Evolutionary conservation across 2,329 filamentous ascomycete species (phyloP).

Genomic region (Xylaria sp.): DNA sequence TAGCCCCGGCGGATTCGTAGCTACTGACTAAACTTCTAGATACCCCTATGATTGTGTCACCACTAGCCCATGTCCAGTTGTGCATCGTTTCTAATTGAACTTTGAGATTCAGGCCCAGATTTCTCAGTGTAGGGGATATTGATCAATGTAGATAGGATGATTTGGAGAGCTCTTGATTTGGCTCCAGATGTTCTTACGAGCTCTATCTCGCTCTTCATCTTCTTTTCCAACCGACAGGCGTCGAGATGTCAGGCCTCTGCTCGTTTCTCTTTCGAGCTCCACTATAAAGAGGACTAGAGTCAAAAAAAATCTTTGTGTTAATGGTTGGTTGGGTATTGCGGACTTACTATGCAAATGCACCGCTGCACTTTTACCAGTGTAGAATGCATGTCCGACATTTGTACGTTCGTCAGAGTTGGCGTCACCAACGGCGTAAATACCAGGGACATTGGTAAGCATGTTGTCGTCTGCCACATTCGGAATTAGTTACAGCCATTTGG

Average conservation of each 20-base stretch:
- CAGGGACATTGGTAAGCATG: slow-evolving; percentile 60
- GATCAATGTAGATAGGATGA: background rate
- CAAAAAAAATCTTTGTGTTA: background rate
- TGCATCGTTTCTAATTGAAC: background rate
- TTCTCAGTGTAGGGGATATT: background rate
- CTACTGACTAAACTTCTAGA: background rate
- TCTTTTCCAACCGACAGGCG: background rate
- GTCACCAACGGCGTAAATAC: slow-evolving; percentile 68
- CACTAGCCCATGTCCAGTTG: background rate
- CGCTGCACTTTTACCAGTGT: slow-evolving; percentile 64
- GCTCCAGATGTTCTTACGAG: background rate
- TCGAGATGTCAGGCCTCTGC: background rate
- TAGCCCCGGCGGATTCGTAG: background rate
- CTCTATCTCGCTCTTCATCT: background rate
- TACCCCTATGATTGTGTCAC: background rate
- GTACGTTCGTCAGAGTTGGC: slow-evolving; percentile 66
- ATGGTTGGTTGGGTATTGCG: background rate
- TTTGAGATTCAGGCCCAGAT: background rate
- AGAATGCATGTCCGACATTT: slow-evolving; percentile 70
- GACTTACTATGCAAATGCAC: slow-evolving; percentile 1
- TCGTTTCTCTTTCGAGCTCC: background rate
- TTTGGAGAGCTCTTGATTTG: background rate
- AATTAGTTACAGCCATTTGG: background rate
- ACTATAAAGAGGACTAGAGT: background rate
- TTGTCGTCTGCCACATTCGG: slow-evolving; percentile 40